Base-by-base conservation (phyloP, 2,329 filamentous ascomycete species). In the Albophoma yamanashiensis region DNA sequence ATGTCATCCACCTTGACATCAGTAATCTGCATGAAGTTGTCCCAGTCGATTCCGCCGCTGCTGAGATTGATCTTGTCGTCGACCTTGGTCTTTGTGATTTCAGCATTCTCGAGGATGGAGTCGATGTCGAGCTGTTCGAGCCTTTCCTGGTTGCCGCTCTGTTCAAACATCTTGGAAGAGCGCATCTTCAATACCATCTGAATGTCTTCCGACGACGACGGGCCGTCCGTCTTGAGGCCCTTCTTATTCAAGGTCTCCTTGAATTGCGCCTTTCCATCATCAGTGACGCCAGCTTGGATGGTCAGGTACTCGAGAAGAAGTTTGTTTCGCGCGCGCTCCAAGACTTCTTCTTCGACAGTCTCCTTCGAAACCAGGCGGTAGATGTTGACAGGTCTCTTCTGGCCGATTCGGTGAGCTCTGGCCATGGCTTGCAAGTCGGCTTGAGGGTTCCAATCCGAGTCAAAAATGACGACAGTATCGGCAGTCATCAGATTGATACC, bases 401-500 rank as follows among this genome's bases (percentile, higher is more conserved):
- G 94, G 3, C 94, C 94, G 65, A 99, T 99, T 73, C 94, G 89
- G 75, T 99, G 95, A 61, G 95, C 95, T 74, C 94, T 89, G 61
- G 94, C 94, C 94, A 99, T 99, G 47, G 94, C 94, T 73, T 99
- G 94, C 66, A 99, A 78, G 78, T 99, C 95, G 8, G 94, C 94
- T 73, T 99, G 94, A 22, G 94, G 95, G 67, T 99, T 99, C 94
- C 95, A 99, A 69, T 97, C 92, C 0, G 94, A 97, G 73, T 99
- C 95, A 68, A 97, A 99, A 53, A 99, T 88, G 67, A 99, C 88
- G 65, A 99, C 94, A 0, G 94, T 99, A 69, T 99, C 95, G 9
- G 94, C 94, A 31, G 94, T 97, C 91, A 97, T 99, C 59, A 99
- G 76, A 68, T 99, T 99, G 79, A 99, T 99, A 63, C 94, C 94